These are phyloP conservation scores for Ustilago trichophora DNA, from an alignment of 1,284 basidiomycete species.

Conservation along the genomic window DNA sequence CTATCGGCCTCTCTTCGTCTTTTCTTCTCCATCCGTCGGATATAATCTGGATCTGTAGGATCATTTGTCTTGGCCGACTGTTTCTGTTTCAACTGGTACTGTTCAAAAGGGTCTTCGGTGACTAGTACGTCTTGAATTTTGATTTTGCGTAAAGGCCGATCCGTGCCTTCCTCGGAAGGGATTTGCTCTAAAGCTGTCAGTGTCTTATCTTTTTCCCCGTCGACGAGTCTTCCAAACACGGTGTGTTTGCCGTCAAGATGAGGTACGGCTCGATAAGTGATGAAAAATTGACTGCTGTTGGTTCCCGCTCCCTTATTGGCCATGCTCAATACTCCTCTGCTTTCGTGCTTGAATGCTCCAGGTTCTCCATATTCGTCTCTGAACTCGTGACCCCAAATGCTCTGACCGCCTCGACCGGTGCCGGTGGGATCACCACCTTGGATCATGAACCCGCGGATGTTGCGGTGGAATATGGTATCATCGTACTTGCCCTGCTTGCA, in stretches of 20 bases:
- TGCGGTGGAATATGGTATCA: constrained; percentile 83
- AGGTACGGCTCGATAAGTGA: constrained; percentile 71
- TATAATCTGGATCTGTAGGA: constrained; percentile 41
- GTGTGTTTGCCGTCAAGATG: constrained; percentile 83
- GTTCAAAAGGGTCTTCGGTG: constrained; percentile 59
- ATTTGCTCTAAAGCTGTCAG: constrained; percentile 83
- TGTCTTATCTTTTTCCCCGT: constrained; percentile 80
- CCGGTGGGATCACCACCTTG: constrained; percentile 97
- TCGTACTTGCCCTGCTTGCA: constrained; percentile 82
- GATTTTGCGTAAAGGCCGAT: constrained; percentile 83
- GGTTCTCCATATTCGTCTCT: constrained; percentile 81
- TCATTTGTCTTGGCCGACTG: constrained; percentile 31
- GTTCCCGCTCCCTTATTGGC: constrained; percentile 62
- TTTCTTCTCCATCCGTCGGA: constrained; percentile 49
- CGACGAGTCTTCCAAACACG: constrained; percentile 90
- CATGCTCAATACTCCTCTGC: constrained; percentile 60
- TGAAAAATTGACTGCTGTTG: constrained; percentile 61
- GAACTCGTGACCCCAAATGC: constrained; percentile 95
- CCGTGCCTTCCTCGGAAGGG: constrained; percentile 81
- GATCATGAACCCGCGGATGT: constrained; percentile 97
- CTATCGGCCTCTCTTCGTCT: constrained; percentile 57
- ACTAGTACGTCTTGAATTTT: constrained; percentile 68
- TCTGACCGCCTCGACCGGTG: constrained; percentile 89
- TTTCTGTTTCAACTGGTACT: constrained; percentile 44
- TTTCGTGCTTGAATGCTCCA: constrained; percentile 55